Percentiles rank a stretch among this genome's conserved stretches.
Evolutionary conservation across 805 yeast genomes (phyloP).

Genomic region (Kluyveromyces aestuarii): DNA sequence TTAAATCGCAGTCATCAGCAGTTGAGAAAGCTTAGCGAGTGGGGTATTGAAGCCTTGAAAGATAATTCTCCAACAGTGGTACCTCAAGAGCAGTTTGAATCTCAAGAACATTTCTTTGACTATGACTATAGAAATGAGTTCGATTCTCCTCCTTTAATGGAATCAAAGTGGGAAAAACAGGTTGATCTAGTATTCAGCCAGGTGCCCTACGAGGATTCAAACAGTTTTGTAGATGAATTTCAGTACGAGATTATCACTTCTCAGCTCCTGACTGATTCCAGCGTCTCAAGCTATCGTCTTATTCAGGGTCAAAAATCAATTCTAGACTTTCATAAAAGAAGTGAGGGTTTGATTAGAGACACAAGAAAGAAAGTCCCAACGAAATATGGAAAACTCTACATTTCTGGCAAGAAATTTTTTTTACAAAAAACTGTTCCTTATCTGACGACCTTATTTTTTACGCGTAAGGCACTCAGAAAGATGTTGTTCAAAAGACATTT

Average conservation of each 20-base stretch:
- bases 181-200: slow-evolving; percentile 8
- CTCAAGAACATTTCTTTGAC: not conserved
- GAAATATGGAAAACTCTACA: slow-evolving; percentile 15
- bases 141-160: not conserved
- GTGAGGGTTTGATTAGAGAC: slow-evolving; percentile 9
- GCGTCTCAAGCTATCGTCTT: slow-evolving; percentile 18
- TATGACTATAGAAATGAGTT: not conserved
- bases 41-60: slow-evolving; percentile 10
- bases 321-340: slow-evolving; percentile 11
- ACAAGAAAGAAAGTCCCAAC: slow-evolving; percentile 9
- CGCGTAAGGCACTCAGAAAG: slow-evolving; percentile 3
- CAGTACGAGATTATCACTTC: slow-evolving; percentile 42
- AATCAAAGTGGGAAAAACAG: slow-evolving; percentile 3
- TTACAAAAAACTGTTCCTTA: slow-evolving; percentile 5
- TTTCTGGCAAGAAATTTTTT: slow-evolving; percentile 1
- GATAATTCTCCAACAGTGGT: slow-evolving; percentile 24
- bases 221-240: slow-evolving; percentile 40
- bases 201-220: slow-evolving; percentile 6
- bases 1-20: not conserved
- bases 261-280: slow-evolving; percentile 36
- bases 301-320: slow-evolving; percentile 14
- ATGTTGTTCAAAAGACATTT: not conserved
- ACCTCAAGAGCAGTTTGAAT: slow-evolving; percentile 9
- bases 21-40: slow-evolving; percentile 4
- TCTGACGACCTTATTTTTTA: slow-evolving; percentile 4